Evolutionary conservation across 1,284 basidiomycete genomes (phyloP).

Genomic region (Cystobasidium slooffiae): DNA sequence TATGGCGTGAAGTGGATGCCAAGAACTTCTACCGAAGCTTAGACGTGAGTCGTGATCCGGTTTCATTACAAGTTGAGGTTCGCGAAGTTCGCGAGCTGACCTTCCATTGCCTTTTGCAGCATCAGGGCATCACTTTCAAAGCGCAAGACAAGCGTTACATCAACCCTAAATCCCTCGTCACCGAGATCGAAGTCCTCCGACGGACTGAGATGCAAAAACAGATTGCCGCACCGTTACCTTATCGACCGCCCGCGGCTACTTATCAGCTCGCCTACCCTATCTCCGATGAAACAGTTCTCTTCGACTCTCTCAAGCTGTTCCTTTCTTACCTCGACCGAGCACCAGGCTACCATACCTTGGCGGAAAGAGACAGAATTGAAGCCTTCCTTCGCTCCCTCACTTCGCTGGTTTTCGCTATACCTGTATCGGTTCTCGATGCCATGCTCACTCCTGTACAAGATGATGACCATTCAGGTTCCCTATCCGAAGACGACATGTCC

Average conservation of each 20-base stretch:
- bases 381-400: conserved; percentile 68
- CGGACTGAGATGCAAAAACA: conserved; percentile 73
- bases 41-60: conserved; percentile 39
- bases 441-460: conserved; percentile 44
- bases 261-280: conserved; percentile 81
- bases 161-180: conserved; percentile 76
- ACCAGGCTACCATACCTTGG: conserved; percentile 68
- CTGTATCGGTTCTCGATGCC: conserved; percentile 45
- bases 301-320: conserved; percentile 86
- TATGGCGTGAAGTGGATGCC: conserved; percentile 95
- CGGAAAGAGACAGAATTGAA: conserved; percentile 83
- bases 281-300: conserved; percentile 76
- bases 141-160: conserved; percentile 86
- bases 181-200: conserved; percentile 81
- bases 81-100: conserved; percentile 9
- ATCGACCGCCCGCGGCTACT: conserved; percentile 54
- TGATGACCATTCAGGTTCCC: conserved; percentile 18
- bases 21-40: conserved; percentile 97
- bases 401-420: conserved; percentile 48
- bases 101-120: conserved; percentile 63
- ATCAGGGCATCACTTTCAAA: conserved; percentile 95
- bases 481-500: conserved; percentile 44
- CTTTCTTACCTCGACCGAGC: conserved; percentile 88
- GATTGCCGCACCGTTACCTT: conserved; percentile 30
- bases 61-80: not conserved